Evolutionary conservation across 1,139 yeast species (phyloP).

Genomic region (Diutina neorugosa): DNA sequence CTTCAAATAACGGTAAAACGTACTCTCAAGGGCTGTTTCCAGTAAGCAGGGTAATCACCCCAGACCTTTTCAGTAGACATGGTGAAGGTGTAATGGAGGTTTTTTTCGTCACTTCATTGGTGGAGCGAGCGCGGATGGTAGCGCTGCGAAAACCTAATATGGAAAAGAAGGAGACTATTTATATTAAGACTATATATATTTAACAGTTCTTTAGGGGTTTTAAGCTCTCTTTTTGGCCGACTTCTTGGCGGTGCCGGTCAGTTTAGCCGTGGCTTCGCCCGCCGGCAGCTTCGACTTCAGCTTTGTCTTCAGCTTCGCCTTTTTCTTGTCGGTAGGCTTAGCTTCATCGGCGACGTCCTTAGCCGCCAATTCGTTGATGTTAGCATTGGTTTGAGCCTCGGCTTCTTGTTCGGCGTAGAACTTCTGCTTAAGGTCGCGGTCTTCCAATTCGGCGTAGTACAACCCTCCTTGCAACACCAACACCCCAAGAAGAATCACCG

Average conservation of each 20-base stretch:
- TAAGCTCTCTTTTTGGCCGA: slow-evolving; percentile 1
- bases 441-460: slow-evolving; percentile 79
- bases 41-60: slow-evolving; percentile 50
- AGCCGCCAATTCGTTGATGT: slow-evolving; percentile 4
- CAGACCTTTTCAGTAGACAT: slow-evolving; percentile 22
- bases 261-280: background rate
- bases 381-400: slow-evolving; percentile 8
- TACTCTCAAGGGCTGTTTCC: slow-evolving; percentile 53
- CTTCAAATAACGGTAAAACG: slow-evolving; percentile 16
- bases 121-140: background rate
- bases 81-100: background rate
- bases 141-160: background rate
- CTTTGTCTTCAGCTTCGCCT: background rate
- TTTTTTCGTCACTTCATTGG: slow-evolving; percentile 4
- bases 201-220: too few species aligned
- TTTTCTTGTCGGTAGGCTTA: background rate
- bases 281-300: background rate
- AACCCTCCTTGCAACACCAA: slow-evolving; percentile 77
- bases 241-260: background rate
- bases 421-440: slow-evolving; percentile 39
- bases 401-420: slow-evolving; percentile 31
- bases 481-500: slow-evolving; percentile 63
- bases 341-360: background rate
- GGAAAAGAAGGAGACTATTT: too few species aligned
- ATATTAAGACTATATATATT: background rate